Evolutionary conservation across 345 rosid genomes (phyloP).

Genomic region (Brassica napus): DNA sequence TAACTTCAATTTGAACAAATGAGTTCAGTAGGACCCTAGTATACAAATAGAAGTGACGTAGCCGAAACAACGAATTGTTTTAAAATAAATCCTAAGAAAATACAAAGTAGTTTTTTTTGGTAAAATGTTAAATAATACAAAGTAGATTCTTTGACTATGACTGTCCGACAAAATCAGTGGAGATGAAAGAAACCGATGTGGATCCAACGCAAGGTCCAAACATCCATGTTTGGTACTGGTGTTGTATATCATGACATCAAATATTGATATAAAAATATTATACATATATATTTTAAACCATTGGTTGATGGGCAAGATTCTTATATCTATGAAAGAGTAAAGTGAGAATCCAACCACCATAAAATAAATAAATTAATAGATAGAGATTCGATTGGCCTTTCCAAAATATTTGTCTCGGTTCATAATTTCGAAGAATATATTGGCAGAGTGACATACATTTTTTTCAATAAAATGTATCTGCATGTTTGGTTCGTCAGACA

Average conservation of each 20-base stretch:
- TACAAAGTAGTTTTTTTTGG: constrained; percentile 25
- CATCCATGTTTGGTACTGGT: constrained; percentile 18
- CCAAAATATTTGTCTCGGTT: constrained; percentile 34
- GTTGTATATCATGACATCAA: constrained; percentile 16
- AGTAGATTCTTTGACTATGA: constrained; percentile 40
- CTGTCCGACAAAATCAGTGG: constrained; percentile 49
- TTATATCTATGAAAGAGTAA: background rate
- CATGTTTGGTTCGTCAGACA: constrained; percentile 23
- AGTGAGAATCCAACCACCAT: constrained; percentile 21
- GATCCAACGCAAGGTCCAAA: constrained; percentile 39
- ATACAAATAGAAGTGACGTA: background rate
- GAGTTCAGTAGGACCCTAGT: background rate
- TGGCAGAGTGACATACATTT: constrained; percentile 8
- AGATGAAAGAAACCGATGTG: constrained; percentile 52
- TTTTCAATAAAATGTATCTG: constrained; percentile 25
- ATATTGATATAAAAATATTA: background rate
- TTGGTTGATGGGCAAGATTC: constrained; percentile 23
- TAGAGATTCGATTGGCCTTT: constrained; percentile 35
- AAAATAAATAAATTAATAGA: background rate
- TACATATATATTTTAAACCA: background rate
- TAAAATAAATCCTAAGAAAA: background rate
- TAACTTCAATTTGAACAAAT: background rate
- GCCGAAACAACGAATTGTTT: background rate
- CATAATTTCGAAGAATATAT: constrained; percentile 34
- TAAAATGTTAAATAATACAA: background rate